phyloP scores from a whole-genome alignment of 106 monocot species.

The Dendrobium huoshanense region DNA sequence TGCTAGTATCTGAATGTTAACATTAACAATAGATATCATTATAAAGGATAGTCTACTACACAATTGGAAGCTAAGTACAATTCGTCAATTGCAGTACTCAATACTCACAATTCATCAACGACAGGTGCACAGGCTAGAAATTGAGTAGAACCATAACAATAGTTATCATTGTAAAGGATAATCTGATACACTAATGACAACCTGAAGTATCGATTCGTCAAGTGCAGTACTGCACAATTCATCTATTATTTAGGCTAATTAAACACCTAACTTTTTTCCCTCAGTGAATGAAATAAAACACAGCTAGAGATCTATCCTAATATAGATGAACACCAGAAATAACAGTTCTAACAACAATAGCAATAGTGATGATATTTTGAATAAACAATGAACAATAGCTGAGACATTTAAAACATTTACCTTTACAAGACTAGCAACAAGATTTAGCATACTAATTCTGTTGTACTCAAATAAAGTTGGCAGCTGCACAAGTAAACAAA shows the following conservation, averaged over 20 bases:
- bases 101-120: neutral
- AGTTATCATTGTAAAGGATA: neutral
- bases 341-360: neutral
- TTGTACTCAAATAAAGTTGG: constrained; percentile 72
- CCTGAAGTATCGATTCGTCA: neutral
- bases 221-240: neutral
- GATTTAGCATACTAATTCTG: constrained; percentile 86
- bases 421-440: constrained; percentile 82
- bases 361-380: neutral
- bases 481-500: constrained; percentile 46
- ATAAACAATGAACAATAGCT: neutral
- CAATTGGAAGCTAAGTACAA: neutral
- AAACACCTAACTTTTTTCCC: neutral
- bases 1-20: neutral
- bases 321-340: neutral
- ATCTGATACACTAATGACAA: neutral
- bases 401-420: constrained; percentile 24
- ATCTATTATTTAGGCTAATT: neutral
- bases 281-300: neutral
- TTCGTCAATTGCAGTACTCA: neutral
- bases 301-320: neutral
- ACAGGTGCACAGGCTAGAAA: neutral
- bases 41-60: neutral
- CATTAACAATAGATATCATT: neutral
- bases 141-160: neutral